Evolutionary conservation across 345 rosid species (phyloP).

Genomic region (Eucalyptus pauciflora): DNA sequence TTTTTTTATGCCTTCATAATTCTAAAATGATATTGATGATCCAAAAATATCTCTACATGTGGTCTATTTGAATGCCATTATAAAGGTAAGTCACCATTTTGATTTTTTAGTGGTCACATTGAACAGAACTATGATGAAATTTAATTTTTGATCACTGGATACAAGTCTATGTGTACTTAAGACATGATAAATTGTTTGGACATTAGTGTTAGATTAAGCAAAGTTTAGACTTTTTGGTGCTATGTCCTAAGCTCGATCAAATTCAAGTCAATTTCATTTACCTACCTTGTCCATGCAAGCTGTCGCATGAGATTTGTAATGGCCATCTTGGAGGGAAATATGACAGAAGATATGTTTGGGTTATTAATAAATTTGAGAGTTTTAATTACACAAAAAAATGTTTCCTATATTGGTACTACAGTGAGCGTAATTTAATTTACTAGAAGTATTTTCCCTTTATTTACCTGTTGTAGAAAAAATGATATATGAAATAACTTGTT

Average conservation of each 20-base stretch:
- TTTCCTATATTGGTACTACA: not conserved
- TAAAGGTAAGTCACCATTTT: not conserved
- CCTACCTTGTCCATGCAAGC: not conserved
- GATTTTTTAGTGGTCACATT: not conserved
- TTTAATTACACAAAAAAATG: not conserved
- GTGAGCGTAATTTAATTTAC: not conserved
- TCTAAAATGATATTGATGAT: not conserved
- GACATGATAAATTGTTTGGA: not conserved
- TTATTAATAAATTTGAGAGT: not conserved
- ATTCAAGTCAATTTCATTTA: not conserved
- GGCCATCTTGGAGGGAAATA: not conserved
- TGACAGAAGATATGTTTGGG: not conserved
- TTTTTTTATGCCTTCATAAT: too few species aligned
- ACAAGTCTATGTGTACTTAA: not conserved
- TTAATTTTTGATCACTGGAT: not conserved
- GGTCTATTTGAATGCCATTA: not conserved
- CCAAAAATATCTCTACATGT: not conserved
- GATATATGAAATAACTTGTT: not conserved
- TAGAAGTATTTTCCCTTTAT: not conserved
- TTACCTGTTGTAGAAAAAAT: not conserved
- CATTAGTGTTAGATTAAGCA: not conserved
- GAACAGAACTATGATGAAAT: not conserved
- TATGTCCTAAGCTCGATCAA: not conserved
- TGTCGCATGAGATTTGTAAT: not conserved
- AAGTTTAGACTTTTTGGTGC: not conserved